These are phyloP conservation scores for Papiliotrema laurentii DNA, from an alignment of 1,284 basidiomycete genomes.

Conservation along the genomic window DNA sequence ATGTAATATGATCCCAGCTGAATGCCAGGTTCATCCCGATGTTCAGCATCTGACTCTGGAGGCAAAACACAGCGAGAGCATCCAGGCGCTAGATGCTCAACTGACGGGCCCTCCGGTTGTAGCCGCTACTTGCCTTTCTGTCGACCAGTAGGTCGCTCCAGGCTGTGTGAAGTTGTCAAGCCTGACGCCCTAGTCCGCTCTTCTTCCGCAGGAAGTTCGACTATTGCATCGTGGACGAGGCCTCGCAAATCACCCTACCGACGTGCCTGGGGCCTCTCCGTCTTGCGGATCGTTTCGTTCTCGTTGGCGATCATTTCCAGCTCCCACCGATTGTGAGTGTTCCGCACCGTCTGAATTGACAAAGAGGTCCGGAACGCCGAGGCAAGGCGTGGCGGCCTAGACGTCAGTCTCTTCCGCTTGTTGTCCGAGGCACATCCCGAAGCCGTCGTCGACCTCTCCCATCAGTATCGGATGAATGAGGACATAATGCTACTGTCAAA, in stretches of 20 bases:
- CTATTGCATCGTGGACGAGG: slow-evolving; percentile 97
- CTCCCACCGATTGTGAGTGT: slow-evolving; percentile 77
- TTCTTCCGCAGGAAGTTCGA: slow-evolving; percentile 85
- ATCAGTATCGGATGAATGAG: slow-evolving; percentile 95
- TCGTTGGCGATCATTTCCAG: slow-evolving; percentile 96
- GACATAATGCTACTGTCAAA: slow-evolving; percentile 96
- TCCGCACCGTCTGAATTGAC: not conserved
- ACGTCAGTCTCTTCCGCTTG: slow-evolving; percentile 82
- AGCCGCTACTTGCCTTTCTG: slow-evolving; percentile 87
- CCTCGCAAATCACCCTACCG: slow-evolving; percentile 94
- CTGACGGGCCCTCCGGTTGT: slow-evolving; percentile 86
- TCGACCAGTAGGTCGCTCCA: slow-evolving; percentile 71
- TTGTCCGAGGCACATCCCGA: slow-evolving; percentile 80
- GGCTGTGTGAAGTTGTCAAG: not conserved
- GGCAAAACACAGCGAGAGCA: slow-evolving; percentile 57
- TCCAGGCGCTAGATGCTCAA: slow-evolving; percentile 72
- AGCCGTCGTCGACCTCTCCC: slow-evolving; percentile 73
- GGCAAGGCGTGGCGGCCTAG: slow-evolving; percentile 79
- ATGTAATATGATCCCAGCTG: not conserved
- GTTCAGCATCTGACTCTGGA: slow-evolving; percentile 67
- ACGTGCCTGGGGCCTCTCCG: slow-evolving; percentile 90
- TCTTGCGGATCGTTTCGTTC: slow-evolving; percentile 82
- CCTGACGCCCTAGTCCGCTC: slow-evolving; percentile 59
- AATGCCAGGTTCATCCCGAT: slow-evolving; percentile 67
- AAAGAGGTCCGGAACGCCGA: slow-evolving; percentile 68